Evolutionary conservation across 2,329 filamentous ascomycete species (phyloP), one percentile per base, ranked within the genome.

Genomic region (Colletotrichum tropicale): DNA sequence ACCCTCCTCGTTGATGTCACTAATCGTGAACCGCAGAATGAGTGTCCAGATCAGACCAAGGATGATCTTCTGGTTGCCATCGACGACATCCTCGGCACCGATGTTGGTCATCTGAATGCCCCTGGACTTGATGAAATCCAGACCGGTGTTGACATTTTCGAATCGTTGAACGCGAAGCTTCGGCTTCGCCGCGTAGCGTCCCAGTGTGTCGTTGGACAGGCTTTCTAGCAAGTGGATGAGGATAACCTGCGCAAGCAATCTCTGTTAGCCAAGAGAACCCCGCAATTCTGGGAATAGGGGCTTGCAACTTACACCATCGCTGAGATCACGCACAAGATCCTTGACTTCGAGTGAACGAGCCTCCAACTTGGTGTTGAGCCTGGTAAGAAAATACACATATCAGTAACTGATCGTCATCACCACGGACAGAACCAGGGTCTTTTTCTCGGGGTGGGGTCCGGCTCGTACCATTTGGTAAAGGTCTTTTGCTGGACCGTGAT

Each of bases 31-130:
- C 66, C 97, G 92, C 79, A 98, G 89, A 93, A 99, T 99, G 77
- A 99, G 89, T 8, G 96, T 99, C 97, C 97, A 99, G 85, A 99
- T 98, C 80, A 99, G 89, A 34, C 97, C 97, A 34, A 99, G 89
- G 76, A 98, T 98, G 82, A 99, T 98, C 89, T 98, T 99, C 80
- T 94, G 92, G 85, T 98, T 99, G 43, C 97, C 97, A 84, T 99
- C 96, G 34, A 99, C 97, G 28, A 99, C 95, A 89, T 99, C 97
- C 85, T 98, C 97, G 9, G 97, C 97, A 69, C 97, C 97, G 81
- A 98, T 98, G 80, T 99, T 99, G 79, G 96, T 98, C 93, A 99
- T 95, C 84, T 98, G 96, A 78, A 99, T 98, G 24, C 95, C 94
- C 80, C 96, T 90, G 74, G 92, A 93, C 83, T 95, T 98, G 87